A percentile compares a stretch with the other conserved stretches of the same genome.
phyloP scores from a whole-genome alignment of 495 filamentous ascomycete genomes.

The Saxophila tyrrhenica region DNA sequence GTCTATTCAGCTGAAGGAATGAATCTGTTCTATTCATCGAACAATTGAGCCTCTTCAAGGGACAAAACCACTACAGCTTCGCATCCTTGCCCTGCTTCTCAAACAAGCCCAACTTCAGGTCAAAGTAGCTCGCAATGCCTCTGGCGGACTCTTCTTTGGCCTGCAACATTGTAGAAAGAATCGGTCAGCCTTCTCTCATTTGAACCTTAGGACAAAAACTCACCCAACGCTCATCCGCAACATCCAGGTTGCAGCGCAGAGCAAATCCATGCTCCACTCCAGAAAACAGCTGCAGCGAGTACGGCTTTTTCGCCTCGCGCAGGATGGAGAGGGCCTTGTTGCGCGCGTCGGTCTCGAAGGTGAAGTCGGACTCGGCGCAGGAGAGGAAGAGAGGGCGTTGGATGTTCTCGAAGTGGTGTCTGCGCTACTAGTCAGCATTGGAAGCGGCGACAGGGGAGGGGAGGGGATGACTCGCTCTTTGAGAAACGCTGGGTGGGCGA shows the following conservation, averaged over 20 bases:
- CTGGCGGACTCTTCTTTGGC: neutral
- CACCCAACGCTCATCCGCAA: neutral
- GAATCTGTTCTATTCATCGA: too few species aligned
- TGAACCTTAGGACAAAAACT: too few species aligned
- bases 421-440: neutral
- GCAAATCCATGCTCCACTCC: neutral
- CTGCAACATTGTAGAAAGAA: too few species aligned
- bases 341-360: neutral
- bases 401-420: neutral
- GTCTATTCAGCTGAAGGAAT: too few species aligned
- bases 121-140: neutral
- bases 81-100: neutral
- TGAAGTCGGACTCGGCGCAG: neutral
- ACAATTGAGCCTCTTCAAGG: too few species aligned
- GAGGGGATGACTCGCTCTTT: neutral
- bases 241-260: neutral
- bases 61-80: neutral
- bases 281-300: slow-evolving; percentile 1
- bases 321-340: neutral
- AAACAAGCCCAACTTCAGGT: neutral
- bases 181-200: too few species aligned
- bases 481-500: neutral
- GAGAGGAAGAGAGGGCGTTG: neutral
- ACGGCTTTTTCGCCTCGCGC: neutral
- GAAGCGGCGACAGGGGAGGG: too few species aligned